Evolutionary conservation across 1,284 basidiomycete genomes (phyloP), one percentile per base, ranked within the genome.

Genomic region (Tylopilus orsonianus): DNA sequence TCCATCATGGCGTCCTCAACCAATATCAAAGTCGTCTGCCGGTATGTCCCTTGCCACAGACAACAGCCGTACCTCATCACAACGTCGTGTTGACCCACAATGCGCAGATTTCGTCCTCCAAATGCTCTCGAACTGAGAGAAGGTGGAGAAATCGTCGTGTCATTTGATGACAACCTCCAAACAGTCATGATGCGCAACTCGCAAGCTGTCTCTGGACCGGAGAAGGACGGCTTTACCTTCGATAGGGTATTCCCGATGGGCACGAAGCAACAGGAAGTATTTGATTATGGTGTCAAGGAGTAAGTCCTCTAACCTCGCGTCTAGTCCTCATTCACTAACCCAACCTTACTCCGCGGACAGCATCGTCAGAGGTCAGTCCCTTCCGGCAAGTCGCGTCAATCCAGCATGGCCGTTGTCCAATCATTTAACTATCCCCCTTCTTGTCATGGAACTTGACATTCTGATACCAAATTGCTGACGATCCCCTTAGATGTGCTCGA

Each of bases 241-340:
- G 97, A 99, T 71, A 81, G 93, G 53, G 94, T 97, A 27, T 99
- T 99, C 66, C 88, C 93, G 52, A 95, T 97, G 79, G 82, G 80
- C 39, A 93, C 95, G 23, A 80, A 83, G 70, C 97, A 99, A 70
- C 77, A 86, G 45, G 93, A 99, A 66, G 94, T 99, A 42, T 99
- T 99, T 66, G 94, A 99, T 69, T 99, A 96, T 71, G 96, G 97
- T 54, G 92, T 99, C 51, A 97, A 95, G 72, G 94, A 93, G 89
- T 91, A 64, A 75, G 81, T 83, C 56, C 10, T 30, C 50, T 44
- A 44, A 52, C 38, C 48, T 44, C 49, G 41, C 42, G 48, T 54
- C 51, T 54, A 13, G 39, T 45, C 26, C 36, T 41, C 40, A 8
- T 46, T 40, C 41, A 35, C 44, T 60, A 24, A 55, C 52, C 44